A percentile compares a stretch with the other conserved stretches of the same genome.
phyloP scores from a whole-genome alignment of 495 filamentous ascomycete genomes.

The Cercophora sp. region DNA sequence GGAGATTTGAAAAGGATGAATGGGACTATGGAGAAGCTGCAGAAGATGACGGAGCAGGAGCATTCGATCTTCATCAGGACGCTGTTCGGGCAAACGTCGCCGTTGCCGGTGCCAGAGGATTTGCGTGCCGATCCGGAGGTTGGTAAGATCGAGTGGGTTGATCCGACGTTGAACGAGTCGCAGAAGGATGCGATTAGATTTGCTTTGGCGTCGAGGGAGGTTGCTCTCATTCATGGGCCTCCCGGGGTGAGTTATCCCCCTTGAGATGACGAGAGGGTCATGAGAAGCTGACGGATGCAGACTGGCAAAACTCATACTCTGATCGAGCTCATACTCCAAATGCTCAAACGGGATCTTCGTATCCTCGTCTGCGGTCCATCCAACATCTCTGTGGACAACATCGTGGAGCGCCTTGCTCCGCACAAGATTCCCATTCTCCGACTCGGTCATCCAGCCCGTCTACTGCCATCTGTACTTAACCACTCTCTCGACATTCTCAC shows the following conservation, averaged over 20 bases:
- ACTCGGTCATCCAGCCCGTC: conserved; percentile 86
- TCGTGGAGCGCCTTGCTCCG: conserved; percentile 85
- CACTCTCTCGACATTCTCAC: conserved; percentile 94
- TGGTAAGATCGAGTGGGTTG: conserved; percentile 63
- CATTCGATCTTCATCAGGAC: conserved; percentile 74
- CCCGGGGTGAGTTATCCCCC: conserved; percentile 57
- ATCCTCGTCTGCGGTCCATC: conserved; percentile 92
- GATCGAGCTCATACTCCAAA: conserved; percentile 88
- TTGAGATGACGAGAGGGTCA: background rate
- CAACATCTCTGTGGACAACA: conserved; percentile 97
- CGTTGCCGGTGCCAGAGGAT: conserved; percentile 51
- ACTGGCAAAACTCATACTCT: conserved; percentile 98
- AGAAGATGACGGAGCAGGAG: conserved; percentile 65
- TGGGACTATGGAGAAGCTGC: conserved; percentile 75
- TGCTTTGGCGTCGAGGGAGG: conserved; percentile 74
- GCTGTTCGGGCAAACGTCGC: conserved; percentile 68
- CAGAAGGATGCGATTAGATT: conserved; percentile 92
- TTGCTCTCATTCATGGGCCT: conserved; percentile 92
- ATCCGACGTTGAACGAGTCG: conserved; percentile 76
- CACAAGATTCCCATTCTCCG: conserved; percentile 83
- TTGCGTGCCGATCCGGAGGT: conserved; percentile 34
- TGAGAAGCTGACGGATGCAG: conserved; percentile 21
- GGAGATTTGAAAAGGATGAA: conserved; percentile 61
- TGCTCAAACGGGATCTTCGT: conserved; percentile 64
- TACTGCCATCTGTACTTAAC: conserved; percentile 81